phyloP scores from a whole-genome alignment of 2,329 filamentous ascomycete species.

The Penicillium corylophilum region DNA sequence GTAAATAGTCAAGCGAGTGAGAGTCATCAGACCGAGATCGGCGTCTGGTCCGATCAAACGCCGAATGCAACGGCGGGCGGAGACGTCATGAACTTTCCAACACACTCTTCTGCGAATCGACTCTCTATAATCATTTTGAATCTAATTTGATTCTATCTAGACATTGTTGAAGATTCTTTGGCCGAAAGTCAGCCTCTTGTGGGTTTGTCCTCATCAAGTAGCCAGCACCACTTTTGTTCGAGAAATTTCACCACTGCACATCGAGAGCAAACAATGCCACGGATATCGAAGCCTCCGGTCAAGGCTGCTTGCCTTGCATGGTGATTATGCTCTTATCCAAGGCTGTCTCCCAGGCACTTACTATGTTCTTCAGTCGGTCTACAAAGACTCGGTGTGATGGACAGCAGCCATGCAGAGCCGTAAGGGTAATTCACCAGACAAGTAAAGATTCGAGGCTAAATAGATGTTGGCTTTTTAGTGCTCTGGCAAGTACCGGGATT shows the following conservation, averaged over 20 bases:
- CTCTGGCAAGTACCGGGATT: slow-evolving; percentile 11
- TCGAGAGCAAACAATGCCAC: slow-evolving; percentile 1
- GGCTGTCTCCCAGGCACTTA: not conserved
- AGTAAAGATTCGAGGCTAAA: not conserved
- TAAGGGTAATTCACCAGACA: slow-evolving; percentile 5
- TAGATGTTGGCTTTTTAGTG: slow-evolving; percentile 8
- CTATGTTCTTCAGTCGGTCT: slow-evolving; percentile 14
- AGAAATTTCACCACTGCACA: not conserved
- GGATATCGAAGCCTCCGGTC: slow-evolving; percentile 10
- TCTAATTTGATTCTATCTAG: not conserved
- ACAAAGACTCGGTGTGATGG: slow-evolving; percentile 29
- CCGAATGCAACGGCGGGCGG: not conserved
- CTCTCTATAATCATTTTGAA: not conserved
- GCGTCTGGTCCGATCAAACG: not conserved
- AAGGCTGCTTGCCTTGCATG: slow-evolving; percentile 22
- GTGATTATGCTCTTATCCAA: not conserved
- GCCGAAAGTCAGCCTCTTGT: not conserved
- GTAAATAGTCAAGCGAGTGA: not conserved
- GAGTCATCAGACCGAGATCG: no score
- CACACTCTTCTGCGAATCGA: not conserved
- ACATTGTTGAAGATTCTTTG: not conserved
- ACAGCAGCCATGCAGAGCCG: slow-evolving; percentile 19
- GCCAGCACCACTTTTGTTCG: not conserved
- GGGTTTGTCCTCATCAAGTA: not conserved
- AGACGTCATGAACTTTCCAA: not conserved